These are phyloP conservation scores for Ogataea methanolica DNA, from an alignment of 805 yeast genomes.

Conservation along the genomic window DNA sequence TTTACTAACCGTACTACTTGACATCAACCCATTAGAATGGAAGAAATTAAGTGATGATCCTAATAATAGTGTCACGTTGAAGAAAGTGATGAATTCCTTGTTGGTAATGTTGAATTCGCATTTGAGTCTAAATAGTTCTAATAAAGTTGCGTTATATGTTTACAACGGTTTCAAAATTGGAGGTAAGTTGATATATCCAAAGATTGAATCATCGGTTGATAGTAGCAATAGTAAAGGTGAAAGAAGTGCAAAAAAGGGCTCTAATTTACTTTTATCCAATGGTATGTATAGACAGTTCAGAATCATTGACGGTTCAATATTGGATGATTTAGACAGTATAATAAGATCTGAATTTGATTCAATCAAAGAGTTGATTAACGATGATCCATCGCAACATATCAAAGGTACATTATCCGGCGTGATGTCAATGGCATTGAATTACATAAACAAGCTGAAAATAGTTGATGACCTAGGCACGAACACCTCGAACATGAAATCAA, in stretches of 20 bases:
- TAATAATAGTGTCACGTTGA: conserved; percentile 38
- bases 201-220: conserved; percentile 11
- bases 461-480: conserved; percentile 34
- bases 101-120: conserved; percentile 84
- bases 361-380: conserved; percentile 15
- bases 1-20: conserved; percentile 70
- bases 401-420: conserved; percentile 68
- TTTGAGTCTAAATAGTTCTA: conserved; percentile 76
- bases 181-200: conserved; percentile 68
- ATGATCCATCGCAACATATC: conserved; percentile 26
- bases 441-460: conserved; percentile 63
- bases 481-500: conserved; percentile 50
- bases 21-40: conserved; percentile 74
- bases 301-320: conserved; percentile 68
- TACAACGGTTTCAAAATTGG: conserved; percentile 58
- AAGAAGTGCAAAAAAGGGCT: conserved; percentile 3
- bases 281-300: conserved; percentile 86
- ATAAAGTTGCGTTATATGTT: conserved; percentile 76
- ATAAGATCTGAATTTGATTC: conserved; percentile 30
- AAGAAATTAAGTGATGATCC: conserved; percentile 33
- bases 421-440: conserved; percentile 73
- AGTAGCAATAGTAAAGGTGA: not conserved
- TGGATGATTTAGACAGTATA: conserved; percentile 51
- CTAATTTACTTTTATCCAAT: conserved; percentile 35
- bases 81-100: conserved; percentile 58